These are phyloP conservation scores for Tanacetum coccineum DNA, from an alignment of 129 eudicot genomes.

Conservation along the genomic window DNA sequence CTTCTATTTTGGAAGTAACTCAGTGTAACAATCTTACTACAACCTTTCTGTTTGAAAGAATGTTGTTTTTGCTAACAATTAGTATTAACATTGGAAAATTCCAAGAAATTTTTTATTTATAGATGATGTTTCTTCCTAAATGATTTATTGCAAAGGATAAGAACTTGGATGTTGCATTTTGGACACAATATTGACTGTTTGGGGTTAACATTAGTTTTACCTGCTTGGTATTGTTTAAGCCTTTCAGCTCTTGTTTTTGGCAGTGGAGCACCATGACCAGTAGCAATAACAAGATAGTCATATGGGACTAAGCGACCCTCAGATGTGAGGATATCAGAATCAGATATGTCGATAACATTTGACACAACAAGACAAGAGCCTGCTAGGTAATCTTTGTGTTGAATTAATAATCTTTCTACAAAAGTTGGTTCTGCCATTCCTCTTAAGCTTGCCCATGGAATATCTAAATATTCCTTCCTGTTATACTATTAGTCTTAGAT, in stretches of 20 bases:
- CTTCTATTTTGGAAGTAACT: no score
- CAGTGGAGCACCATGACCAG: slow-evolving; percentile 57
- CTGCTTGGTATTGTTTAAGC: slow-evolving; percentile 64
- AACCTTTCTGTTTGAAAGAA: neutral
- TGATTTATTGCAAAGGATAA: neutral
- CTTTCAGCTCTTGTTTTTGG: slow-evolving; percentile 58
- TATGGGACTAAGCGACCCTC: slow-evolving; percentile 66
- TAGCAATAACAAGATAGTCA: slow-evolving; percentile 78
- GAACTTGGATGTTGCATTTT: neutral
- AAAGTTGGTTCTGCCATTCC: slow-evolving; percentile 83
- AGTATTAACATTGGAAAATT: neutral
- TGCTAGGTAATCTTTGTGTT: slow-evolving; percentile 61
- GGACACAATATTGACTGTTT: neutral
- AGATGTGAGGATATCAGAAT: slow-evolving; percentile 48
- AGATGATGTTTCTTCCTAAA: neutral
- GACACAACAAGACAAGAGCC: slow-evolving; percentile 59
- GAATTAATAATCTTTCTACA: slow-evolving; percentile 65
- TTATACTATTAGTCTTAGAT: neutral
- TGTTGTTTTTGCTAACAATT: neutral
- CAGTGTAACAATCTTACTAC: no score
- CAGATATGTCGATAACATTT: slow-evolving; percentile 43
- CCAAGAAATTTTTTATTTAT: neutral
- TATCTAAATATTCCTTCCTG: slow-evolving; percentile 88
- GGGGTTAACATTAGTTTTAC: slow-evolving; percentile 25
- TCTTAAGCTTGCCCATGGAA: slow-evolving; percentile 91